Percentiles rank a stretch among this genome's conserved stretches.
Evolutionary conservation across 768 basidiomycete species (phyloP).

Genomic region (Goffeauzyma gilvescens): DNA sequence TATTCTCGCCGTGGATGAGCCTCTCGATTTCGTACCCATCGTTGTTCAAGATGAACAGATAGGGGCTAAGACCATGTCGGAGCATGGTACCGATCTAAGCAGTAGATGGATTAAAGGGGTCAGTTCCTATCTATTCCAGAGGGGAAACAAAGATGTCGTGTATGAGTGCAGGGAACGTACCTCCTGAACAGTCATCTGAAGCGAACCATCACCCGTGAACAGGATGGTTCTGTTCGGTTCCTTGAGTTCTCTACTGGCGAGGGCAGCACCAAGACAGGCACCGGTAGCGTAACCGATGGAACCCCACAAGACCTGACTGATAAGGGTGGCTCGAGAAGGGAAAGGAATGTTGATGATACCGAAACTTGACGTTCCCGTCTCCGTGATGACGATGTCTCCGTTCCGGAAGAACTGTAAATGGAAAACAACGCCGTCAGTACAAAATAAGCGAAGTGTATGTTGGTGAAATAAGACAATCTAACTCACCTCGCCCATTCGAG

Average conservation of each 20-base stretch:
- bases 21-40: slow-evolving; percentile 67
- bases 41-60: slow-evolving; percentile 46
- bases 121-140: background rate
- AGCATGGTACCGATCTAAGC: slow-evolving; percentile 61
- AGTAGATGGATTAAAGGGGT: too few species aligned
- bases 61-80: slow-evolving; percentile 50
- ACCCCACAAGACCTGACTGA: slow-evolving; percentile 58
- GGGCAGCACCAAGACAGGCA: slow-evolving; percentile 50
- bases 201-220: slow-evolving; percentile 41
- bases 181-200: slow-evolving; percentile 54
- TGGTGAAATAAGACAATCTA: too few species aligned
- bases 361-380: slow-evolving; percentile 77
- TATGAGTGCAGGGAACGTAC: too few species aligned
- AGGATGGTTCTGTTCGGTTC: slow-evolving; percentile 50
- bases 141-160: background rate
- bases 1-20: slow-evolving; percentile 37
- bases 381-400: slow-evolving; percentile 51
- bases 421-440: background rate
- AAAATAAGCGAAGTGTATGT: too few species aligned
- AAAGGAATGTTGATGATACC: slow-evolving; percentile 65
- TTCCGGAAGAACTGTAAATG: background rate
- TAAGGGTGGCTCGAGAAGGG: slow-evolving; percentile 44
- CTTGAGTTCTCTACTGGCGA: slow-evolving; percentile 47
- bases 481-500: slow-evolving; percentile 45
- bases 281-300: slow-evolving; percentile 74